Evolutionary conservation across 768 basidiomycete genomes (phyloP).

Genomic region (Leccinellum albellum): DNA sequence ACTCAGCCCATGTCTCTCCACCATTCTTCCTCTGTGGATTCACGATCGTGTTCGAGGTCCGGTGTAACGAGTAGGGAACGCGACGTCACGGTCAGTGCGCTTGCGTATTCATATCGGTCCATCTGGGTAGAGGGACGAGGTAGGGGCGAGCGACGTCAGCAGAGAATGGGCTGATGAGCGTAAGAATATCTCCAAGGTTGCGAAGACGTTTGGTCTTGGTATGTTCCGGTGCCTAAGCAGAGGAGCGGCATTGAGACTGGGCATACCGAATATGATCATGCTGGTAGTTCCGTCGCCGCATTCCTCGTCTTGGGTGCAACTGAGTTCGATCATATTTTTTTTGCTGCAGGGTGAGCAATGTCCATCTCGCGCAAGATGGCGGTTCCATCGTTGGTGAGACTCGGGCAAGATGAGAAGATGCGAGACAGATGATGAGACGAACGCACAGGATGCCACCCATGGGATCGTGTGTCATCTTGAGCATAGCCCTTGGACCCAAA

Average conservation of each 20-base stretch:
- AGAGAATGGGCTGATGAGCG: constrained; percentile 74
- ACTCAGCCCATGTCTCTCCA: constrained; percentile 68
- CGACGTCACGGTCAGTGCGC: constrained; percentile 45
- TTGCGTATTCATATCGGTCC: constrained; percentile 99
- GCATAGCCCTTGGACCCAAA: constrained; percentile 95
- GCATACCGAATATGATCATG: constrained; percentile 93
- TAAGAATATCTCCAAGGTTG: too few relatives aligned
- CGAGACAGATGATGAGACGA: background rate
- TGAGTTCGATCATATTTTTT: constrained; percentile 99
- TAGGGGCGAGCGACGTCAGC: constrained; percentile 84
- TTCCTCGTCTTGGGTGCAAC: constrained; percentile 97
- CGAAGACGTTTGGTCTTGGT: too few relatives aligned
- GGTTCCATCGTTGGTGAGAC: constrained; percentile 98
- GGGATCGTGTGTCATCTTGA: constrained; percentile 99
- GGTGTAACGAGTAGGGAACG: constrained; percentile 54
- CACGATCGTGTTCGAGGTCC: constrained; percentile 51
- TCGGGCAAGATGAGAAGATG: constrained; percentile 27
- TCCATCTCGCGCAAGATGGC: constrained; percentile 98
- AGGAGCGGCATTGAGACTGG: constrained; percentile 56
- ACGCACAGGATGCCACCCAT: constrained; percentile 97
- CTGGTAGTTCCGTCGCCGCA: constrained; percentile 98
- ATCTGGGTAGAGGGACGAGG: constrained; percentile 90
- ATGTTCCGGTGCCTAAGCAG: constrained; percentile 73
- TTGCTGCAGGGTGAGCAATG: constrained; percentile 97
- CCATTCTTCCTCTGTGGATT: constrained; percentile 65